These are phyloP conservation scores for Crepidotus sp. DNA, from an alignment of 1,284 basidiomycete species.

Conservation along the genomic window DNA sequence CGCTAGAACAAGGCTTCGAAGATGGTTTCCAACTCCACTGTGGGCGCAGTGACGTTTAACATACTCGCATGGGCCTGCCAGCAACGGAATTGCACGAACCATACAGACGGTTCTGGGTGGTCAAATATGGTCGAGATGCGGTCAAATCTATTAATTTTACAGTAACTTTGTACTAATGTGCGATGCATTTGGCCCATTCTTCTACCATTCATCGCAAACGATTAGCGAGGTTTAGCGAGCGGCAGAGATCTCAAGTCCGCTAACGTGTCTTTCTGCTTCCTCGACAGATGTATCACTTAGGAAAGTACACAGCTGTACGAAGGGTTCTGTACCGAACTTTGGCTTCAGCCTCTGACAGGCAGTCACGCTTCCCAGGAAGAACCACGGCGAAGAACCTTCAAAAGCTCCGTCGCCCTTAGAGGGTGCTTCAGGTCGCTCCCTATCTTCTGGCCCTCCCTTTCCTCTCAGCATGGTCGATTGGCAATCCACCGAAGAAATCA, in stretches of 20 bases:
- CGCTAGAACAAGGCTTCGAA: neutral
- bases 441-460: constrained; percentile 3
- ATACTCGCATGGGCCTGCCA: neutral
- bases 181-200: neutral
- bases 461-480: constrained; percentile 39
- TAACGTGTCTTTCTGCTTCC: neutral
- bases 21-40: neutral
- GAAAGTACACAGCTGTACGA: neutral
- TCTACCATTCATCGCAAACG: neutral
- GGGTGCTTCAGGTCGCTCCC: constrained; percentile 4
- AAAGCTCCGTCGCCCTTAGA: constrained; percentile 4
- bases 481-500: constrained; percentile 43
- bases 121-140: constrained; percentile 3
- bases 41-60: neutral
- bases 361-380: constrained; percentile 11
- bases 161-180: neutral
- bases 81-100: too few relatives aligned
- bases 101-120: neutral
- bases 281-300: too few relatives aligned
- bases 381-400: constrained; percentile 7
- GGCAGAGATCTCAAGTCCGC: neutral
- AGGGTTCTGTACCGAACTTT: neutral
- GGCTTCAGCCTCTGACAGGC: constrained; percentile 3
- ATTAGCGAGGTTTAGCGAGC: neutral
- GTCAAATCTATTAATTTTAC: neutral